These are phyloP conservation scores for Annona squamosa DNA, from an alignment of 164 flowering plant species.

Conservation along the genomic window DNA sequence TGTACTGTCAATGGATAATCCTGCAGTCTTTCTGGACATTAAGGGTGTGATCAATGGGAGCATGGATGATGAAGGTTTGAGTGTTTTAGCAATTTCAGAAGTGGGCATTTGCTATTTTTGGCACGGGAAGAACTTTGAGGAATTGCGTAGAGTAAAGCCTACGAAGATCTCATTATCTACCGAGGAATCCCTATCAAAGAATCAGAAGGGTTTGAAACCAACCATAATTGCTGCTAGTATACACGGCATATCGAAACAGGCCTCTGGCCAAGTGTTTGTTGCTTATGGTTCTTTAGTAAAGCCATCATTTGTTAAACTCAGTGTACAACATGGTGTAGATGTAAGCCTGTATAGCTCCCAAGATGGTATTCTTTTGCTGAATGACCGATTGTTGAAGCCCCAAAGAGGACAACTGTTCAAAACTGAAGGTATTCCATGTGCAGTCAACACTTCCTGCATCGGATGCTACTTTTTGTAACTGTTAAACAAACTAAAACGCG, in stretches of 20 bases:
- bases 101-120: conserved; percentile 75
- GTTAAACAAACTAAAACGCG: background rate
- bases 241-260: conserved; percentile 35
- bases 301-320: conserved; percentile 72
- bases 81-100: conserved; percentile 81
- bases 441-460: background rate
- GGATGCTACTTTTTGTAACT: background rate
- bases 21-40: conserved; percentile 72
- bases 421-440: conserved; percentile 39
- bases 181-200: conserved; percentile 28
- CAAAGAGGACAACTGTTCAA: conserved; percentile 31
- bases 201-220: conserved; percentile 36
- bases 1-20: conserved; percentile 89
- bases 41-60: conserved; percentile 21
- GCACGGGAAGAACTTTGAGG: conserved; percentile 58
- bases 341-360: conserved; percentile 36
- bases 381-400: conserved; percentile 24
- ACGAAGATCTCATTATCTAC: conserved; percentile 47
- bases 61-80: conserved; percentile 32
- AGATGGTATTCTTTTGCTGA: conserved; percentile 65
- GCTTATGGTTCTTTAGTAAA: conserved; percentile 72
- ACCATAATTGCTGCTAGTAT: conserved; percentile 66
- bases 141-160: conserved; percentile 52
- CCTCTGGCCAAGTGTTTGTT: conserved; percentile 47
- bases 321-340: conserved; percentile 57